Evolutionary conservation across 768 basidiomycete species (phyloP).

Genomic region (Phylloporus sp.): DNA sequence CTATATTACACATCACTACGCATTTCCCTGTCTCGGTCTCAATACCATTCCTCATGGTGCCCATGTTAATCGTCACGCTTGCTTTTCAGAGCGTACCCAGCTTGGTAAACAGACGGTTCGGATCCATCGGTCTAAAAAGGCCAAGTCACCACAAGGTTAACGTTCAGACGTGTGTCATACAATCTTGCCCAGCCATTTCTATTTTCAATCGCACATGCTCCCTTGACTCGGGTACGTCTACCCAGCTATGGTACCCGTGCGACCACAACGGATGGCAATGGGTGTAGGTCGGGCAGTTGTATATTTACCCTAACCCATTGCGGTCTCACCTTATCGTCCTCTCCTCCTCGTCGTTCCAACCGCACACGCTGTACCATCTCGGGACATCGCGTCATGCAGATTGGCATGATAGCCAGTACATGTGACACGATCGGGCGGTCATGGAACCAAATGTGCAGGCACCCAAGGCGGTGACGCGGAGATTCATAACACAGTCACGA

Average conservation of each 20-base stretch:
- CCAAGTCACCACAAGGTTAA: constrained; percentile 1
- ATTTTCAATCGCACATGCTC: constrained; percentile 3
- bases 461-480: too few species aligned
- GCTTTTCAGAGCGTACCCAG: neutral
- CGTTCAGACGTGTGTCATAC: constrained; percentile 10
- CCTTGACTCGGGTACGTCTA: neutral
- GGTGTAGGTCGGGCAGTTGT: neutral
- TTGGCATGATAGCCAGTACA: too few species aligned
- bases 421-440: neutral
- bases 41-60: constrained; percentile 3
- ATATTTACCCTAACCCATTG: neutral
- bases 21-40: constrained; percentile 2
- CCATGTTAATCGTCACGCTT: constrained; percentile 2
- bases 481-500: too few species aligned
- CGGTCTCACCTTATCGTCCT: neutral
- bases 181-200: constrained; percentile 9
- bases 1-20: constrained; percentile 14
- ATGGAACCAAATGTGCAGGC: too few species aligned
- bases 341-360: neutral
- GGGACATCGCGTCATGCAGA: too few species aligned
- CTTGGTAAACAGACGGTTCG: constrained; percentile 5
- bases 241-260: constrained; percentile 1
- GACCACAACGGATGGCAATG: constrained; percentile 5
- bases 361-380: neutral
- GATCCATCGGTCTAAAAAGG: constrained; percentile 7